Evolutionary conservation across 2,329 filamentous ascomycete species (phyloP), one percentile per base, ranked within the genome.

Genomic region (Colletotrichum horii): DNA sequence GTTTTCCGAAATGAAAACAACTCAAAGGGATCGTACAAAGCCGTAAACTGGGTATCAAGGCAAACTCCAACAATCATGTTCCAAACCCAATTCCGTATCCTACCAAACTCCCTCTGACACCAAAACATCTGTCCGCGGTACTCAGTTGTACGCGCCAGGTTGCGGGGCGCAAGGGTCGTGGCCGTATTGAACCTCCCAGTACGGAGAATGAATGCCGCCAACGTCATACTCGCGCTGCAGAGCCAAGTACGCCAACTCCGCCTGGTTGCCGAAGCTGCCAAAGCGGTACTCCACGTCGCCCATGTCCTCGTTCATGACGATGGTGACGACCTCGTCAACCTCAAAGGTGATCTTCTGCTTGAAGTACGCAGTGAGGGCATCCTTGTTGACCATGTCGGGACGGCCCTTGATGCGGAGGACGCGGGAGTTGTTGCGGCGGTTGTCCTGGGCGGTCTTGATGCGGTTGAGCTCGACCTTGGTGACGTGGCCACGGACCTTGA

Each of bases 221-320:
- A 48, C 30, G 4, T 52, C 43, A 8, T 58, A 66, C 28, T 70
- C 70, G 7, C 60, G 55, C 38, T 65, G 26, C 16, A 77, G 26
- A 1, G 82, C 79, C 79, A 83, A 81, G 43, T 82, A 81, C 4
- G 87, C 89, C 67, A 87, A 85, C 81, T 90, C 86, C 0, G 89
- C 85, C 84, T 92, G 90, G 81, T 88, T 89, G 1, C 89, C 86
- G 74, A 86, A 91, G 71, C 89, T 90, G 1, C 88, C 89, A 77
- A 92, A 92, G 14, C 86, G 84, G 77, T 87, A 89, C 83, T 91
- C 89, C 16, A 89, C 76, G 3, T 87, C 83, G 0, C 79, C 79
- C 26, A 83, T 81, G 1, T 77, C 76, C 0, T 75, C 77, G 3
- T 77, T 80, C 30, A 77, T 72, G 43, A 81, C 78, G 24, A 87